Evolutionary conservation across 2,329 filamentous ascomycete genomes (phyloP).

Genomic region (Fusarium liriodendri): DNA sequence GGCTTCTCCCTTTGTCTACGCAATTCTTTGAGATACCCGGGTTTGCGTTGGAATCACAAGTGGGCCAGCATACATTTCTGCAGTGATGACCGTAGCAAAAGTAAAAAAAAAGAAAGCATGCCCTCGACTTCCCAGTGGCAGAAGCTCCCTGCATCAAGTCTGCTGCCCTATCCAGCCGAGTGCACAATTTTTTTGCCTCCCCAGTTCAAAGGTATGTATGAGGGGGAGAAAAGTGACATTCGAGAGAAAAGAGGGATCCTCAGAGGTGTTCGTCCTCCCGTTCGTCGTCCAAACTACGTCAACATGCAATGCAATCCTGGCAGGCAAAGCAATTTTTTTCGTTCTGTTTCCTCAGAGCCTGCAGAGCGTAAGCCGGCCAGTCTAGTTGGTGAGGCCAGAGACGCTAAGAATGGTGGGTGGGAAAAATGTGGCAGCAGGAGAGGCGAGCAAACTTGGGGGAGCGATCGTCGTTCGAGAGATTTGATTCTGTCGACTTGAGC

Average conservation of each 20-base stretch:
- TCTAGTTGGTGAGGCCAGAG: neutral
- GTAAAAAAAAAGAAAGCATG: conserved; percentile 17
- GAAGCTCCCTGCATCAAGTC: conserved; percentile 13
- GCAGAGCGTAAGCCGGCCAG: neutral
- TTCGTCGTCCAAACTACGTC: neutral
- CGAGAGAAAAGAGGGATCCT: neutral
- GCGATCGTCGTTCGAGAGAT: neutral
- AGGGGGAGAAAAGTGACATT: neutral
- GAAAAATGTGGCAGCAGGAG: neutral
- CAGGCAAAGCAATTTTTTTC: neutral
- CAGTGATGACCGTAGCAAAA: neutral
- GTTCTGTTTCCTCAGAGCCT: neutral
- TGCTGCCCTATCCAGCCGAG: neutral
- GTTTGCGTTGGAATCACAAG: neutral
- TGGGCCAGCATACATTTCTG: neutral
- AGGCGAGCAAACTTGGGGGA: conserved; percentile 1
- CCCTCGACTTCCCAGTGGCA: neutral
- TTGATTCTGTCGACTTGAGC: neutral
- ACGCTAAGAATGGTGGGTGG: neutral
- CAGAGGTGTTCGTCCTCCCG: neutral
- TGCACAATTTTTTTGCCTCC: neutral
- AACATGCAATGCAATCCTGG: neutral
- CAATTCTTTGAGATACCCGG: neutral
- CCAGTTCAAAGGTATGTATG: neutral
- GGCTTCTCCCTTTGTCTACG: neutral